phyloP scores from a whole-genome alignment of 2,329 filamentous ascomycete genomes.

The Ophiocordyceps robertsii region DNA sequence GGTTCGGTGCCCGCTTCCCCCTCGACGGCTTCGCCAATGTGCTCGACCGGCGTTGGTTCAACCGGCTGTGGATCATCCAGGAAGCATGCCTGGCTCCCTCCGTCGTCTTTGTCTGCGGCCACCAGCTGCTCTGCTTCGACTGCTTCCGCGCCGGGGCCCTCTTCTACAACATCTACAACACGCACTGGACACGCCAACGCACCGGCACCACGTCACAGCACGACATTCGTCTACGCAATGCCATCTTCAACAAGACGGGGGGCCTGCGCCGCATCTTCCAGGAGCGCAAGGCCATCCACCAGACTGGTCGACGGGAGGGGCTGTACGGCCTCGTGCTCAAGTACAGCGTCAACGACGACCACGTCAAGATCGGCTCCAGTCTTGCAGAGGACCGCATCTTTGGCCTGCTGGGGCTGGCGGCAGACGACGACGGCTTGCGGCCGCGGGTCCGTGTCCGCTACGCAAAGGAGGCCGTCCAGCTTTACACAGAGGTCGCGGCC shows the following conservation, averaged over 20 bases:
- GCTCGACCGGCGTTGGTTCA: constrained; percentile 15
- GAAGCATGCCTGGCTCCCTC: constrained; percentile 14
- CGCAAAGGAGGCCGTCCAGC: background rate
- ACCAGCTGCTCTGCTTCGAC: constrained; percentile 10
- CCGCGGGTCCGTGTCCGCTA: constrained; percentile 6
- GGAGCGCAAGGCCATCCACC: background rate
- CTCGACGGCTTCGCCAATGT: constrained; percentile 13
- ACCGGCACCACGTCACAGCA: constrained; percentile 1
- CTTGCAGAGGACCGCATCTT: constrained; percentile 17
- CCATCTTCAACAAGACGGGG: background rate
- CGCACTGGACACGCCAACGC: constrained; percentile 10
- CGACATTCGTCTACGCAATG: background rate
- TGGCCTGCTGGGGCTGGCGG: constrained; percentile 16
- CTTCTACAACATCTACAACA: constrained; percentile 17
- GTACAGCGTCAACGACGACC: constrained; percentile 14
- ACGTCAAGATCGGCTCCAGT: constrained; percentile 12
- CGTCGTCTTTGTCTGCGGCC: constrained; percentile 14
- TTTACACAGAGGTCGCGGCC: constrained; percentile 9
- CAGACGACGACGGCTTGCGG: constrained; percentile 7
- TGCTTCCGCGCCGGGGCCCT: constrained; percentile 11
- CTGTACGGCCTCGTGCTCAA: background rate
- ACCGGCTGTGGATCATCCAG: constrained; percentile 21
- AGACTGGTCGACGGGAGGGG: background rate
- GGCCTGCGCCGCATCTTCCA: background rate
- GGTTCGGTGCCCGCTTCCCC: constrained; percentile 11